These are phyloP conservation scores for Vitis cinerea DNA, from an alignment of 164 flowering plant species.

Conservation along the genomic window DNA sequence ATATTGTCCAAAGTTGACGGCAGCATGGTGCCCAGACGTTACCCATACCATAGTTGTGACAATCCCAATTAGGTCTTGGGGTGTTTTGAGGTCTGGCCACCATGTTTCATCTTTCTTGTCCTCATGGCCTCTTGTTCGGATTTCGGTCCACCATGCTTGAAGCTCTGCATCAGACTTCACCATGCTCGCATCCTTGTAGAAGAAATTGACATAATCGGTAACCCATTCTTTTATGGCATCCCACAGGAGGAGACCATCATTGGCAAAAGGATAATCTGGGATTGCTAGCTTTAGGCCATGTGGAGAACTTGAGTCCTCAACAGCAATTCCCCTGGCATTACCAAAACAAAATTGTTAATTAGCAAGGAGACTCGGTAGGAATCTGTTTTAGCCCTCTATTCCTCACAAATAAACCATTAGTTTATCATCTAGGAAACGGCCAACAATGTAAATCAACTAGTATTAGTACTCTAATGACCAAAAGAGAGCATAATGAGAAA, in stretches of 20 bases:
- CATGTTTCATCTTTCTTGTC: conserved; percentile 81
- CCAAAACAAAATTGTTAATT: neutral
- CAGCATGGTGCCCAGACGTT: conserved; percentile 70
- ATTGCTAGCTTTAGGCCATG: conserved; percentile 67
- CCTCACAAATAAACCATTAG: too few species aligned
- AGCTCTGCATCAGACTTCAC: conserved; percentile 60
- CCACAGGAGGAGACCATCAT: conserved; percentile 74
- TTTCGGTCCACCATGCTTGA: conserved; percentile 80
- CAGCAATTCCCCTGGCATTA: conserved; percentile 66
- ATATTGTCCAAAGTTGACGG: conserved; percentile 82
- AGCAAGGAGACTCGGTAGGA: neutral
- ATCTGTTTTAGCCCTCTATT: too few species aligned
- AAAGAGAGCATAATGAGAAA: too few species aligned
- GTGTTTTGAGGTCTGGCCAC: conserved; percentile 75
- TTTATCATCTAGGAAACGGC: too few species aligned
- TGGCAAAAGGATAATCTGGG: conserved; percentile 77
- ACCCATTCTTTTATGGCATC: conserved; percentile 65
- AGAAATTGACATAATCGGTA: conserved; percentile 56
- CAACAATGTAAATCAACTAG: too few species aligned
- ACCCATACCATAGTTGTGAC: conserved; percentile 73
- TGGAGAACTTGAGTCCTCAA: conserved; percentile 61
- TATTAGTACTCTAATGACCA: too few species aligned
- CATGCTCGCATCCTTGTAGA: conserved; percentile 33
- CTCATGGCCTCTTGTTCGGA: conserved; percentile 59
- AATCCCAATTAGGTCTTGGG: conserved; percentile 40